Evolutionary conservation across 192 early-diverging fungal genomes (phyloP), one percentile per base, ranked within the genome.

Genomic region (Pecoramyces ruminantium): DNA sequence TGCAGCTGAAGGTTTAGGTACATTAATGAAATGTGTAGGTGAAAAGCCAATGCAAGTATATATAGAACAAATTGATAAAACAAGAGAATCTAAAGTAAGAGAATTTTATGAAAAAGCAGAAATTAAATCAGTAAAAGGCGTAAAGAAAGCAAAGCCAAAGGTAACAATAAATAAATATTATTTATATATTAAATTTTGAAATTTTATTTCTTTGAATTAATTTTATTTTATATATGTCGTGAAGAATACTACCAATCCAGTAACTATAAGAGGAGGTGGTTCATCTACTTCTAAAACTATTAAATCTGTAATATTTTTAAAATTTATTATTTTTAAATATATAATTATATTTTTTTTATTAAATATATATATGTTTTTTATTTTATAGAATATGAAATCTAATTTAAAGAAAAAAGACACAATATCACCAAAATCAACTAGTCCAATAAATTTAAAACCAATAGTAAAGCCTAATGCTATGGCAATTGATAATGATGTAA

Each of bases 41-140:
- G 95, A 96, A 77, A 92, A 93, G 21, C 86, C 90, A 11, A 84
- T 95, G 83, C 81, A 93, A 78, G 84, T 90, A 0, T 94, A 91
- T 84, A 83, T 94, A 17, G 96, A 96, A 38, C 90, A 92, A 11
- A 81, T 99, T 39, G 98, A 98, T 81, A 92, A 95, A 83, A 91
- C 94, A 78, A 97, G 95, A 86, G 87, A 87, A 80, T 90, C 87
- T 15, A 98, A 99, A 87, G 89, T 98, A 30, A 92, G 88, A 82
- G 97, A 98, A 81, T 94, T 87, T 78, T 94, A 84, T 38, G 95
- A 94, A 29, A 94, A 96, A 87, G 97, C 97, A 1, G 94, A 92
- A 0, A 89, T 95, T 18, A 92, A 92, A 79, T 90, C 88, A 25
- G 29, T 29, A 15, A 67, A 34, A 30, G 81, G 38, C 6, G 78